A percentile compares a stretch with the other conserved stretches of the same genome.
phyloP scores from a whole-genome alignment of 257 asterid species.

The Scutellaria galericulata region DNA sequence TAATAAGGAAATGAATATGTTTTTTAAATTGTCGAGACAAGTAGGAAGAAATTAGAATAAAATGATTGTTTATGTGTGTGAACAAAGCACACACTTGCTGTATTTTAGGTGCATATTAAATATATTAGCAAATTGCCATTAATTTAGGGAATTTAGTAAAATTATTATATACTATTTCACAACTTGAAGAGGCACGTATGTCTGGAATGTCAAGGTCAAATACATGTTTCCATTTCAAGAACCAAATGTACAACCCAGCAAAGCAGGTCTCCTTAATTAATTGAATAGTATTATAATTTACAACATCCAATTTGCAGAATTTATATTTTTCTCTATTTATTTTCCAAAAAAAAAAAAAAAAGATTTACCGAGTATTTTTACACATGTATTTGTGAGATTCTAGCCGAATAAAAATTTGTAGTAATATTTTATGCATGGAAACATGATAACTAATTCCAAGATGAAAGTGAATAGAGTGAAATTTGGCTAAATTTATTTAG shows the following conservation, averaged over 20 bases:
- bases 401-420: no score
- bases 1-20: background rate
- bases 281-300: background rate
- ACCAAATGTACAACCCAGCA: background rate
- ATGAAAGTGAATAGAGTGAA: no score
- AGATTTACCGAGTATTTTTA: no score
- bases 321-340: no score
- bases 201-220: background rate
- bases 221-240: background rate
- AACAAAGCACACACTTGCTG: slow-evolving; percentile 1
- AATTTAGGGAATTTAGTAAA: background rate
- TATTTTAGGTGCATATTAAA: background rate
- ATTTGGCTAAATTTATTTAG: no score
- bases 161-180: background rate
- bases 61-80: background rate
- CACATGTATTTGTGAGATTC: no score
- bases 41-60: background rate
- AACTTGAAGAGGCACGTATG: slow-evolving; percentile 3
- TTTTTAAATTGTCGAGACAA: no score
- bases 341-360: no score
- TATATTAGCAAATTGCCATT: background rate
- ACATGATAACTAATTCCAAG: no score
- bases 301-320: background rate
- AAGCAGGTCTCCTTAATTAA: background rate
- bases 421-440: no score